Evolutionary conservation across 1,284 basidiomycete species (phyloP), one percentile per base, ranked within the genome.

Genomic region (Coriolopsis trogii): DNA sequence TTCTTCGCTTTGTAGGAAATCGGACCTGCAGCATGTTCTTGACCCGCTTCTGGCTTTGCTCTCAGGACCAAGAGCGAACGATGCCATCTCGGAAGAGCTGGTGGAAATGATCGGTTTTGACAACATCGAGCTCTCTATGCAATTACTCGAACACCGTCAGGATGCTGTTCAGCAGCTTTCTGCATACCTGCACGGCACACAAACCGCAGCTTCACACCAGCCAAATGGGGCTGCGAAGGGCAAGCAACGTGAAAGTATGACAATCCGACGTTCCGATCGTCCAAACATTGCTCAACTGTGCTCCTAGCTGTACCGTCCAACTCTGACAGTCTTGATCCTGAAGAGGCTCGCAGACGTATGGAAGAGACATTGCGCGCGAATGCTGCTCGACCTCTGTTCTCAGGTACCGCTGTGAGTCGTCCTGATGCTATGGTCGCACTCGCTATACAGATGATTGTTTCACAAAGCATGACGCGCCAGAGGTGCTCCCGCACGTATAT

Each of bases 401-500:
- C 78, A 50, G 80, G 75, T 13, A 73, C 70, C 34, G 76, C 79
- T 36, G 89, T 89, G 56, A 58, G 76, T 74, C 16, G 55, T 62
- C 13, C 10, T 18, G 10, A 24, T 12, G 13, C 21, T 62, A 58
- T 41, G 62, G 13, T 16, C 13, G 24, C 21, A 6, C 15, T 10
- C 5, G 6, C 28, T 6, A 25, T 33, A 42, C 36, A 56, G 2
- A 28, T 12, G 41, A 13, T 26, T 9, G 37, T 49, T 56, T 0
- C 46, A 44, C 40, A 26, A 38, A 67, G 59, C 66, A 89, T 75
- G 70, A 82, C 66, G 73, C 80, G 16, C 74, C 81, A 3, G 86
- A 91, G 62, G 69, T 81, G 16, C 83, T 98, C 40, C 96, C 96
- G 0, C 87, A 99, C 70, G 91, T 99, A 12, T 99, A 96, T 67